These are phyloP conservation scores for Aquilaria yunnanensis DNA, from an alignment of 345 rosid species.

Conservation along the genomic window DNA sequence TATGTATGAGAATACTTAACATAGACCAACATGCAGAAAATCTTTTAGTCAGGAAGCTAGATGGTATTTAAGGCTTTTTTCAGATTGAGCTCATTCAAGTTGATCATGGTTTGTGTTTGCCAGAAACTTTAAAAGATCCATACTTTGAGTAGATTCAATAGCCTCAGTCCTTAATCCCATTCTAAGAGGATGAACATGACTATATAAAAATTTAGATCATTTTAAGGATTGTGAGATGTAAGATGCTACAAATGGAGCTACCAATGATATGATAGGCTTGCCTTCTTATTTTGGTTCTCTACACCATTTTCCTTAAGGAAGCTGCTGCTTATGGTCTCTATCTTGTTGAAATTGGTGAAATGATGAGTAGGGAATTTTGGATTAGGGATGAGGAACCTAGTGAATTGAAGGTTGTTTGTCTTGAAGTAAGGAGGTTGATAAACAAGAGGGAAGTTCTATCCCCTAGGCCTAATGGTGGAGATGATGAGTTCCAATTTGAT, in stretches of 20 bases:
- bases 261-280: conserved; percentile 97
- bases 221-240: conserved; percentile 45
- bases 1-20: conserved; percentile 83
- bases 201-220: conserved; percentile 72
- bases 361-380: conserved; percentile 97
- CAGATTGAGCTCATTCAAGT: conserved; percentile 87
- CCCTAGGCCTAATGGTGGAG: conserved; percentile 49
- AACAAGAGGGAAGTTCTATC: conserved; percentile 54
- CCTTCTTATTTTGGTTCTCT: conserved; percentile 70
- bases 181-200: conserved; percentile 90
- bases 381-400: conserved; percentile 93
- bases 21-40: conserved; percentile 98
- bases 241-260: conserved; percentile 75
- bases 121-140: conserved; percentile 97
- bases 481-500: conserved; percentile 68
- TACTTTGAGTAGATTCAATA: conserved; percentile 99
- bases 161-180: conserved; percentile 99
- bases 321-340: conserved; percentile 77
- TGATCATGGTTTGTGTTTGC: conserved; percentile 96
- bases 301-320: conserved; percentile 84
- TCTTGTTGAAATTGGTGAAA: conserved; percentile 97
- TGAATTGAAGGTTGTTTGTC: conserved; percentile 87
- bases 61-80: conserved; percentile 65
- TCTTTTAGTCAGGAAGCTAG: conserved; percentile 79
- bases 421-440: conserved; percentile 72